phyloP scores from a whole-genome alignment of 2,329 filamentous ascomycete genomes.

The Kalaharituber pfeilii region DNA sequence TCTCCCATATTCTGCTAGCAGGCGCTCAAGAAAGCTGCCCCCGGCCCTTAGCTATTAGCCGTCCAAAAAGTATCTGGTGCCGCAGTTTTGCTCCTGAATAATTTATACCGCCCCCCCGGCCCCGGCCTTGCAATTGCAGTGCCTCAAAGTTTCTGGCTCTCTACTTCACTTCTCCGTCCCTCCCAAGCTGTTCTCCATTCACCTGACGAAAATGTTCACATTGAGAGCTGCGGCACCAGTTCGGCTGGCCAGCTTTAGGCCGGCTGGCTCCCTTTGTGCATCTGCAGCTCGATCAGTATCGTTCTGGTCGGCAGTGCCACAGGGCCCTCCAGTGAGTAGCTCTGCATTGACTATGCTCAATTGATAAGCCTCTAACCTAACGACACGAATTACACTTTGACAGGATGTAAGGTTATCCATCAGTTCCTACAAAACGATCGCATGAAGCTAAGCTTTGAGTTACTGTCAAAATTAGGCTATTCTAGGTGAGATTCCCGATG shows the following conservation, averaged over 20 bases:
- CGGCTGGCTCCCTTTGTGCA: conserved; percentile 26
- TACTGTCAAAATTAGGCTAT: conserved; percentile 26
- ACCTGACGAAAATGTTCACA: conserved; percentile 31
- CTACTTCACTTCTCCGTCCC: background rate
- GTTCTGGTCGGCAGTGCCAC: conserved; percentile 77
- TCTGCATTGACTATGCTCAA: too few species aligned
- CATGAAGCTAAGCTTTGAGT: too few species aligned
- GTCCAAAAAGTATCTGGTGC: too few species aligned
- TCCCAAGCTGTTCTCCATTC: background rate
- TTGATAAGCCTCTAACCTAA: conserved; percentile 24
- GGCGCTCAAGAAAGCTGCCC: too few species aligned
- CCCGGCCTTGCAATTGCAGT: too few species aligned
- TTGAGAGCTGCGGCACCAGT: conserved; percentile 30
- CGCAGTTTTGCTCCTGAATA: too few species aligned
- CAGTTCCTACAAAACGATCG: too few species aligned
- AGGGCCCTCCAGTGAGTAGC: conserved; percentile 74
- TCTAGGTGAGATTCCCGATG: conserved; percentile 27
- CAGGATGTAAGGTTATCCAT: conserved; percentile 31
- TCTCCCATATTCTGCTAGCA: too few species aligned
- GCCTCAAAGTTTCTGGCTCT: background rate
- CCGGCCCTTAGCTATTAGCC: too few species aligned
- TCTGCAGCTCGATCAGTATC: conserved; percentile 46
- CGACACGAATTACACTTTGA: conserved; percentile 5
- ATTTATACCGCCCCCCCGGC: too few species aligned
- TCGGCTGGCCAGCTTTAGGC: conserved; percentile 28